Evolutionary conservation across 192 early-diverging fungal genomes (phyloP).

Genomic region (Coemansia sp.): DNA sequence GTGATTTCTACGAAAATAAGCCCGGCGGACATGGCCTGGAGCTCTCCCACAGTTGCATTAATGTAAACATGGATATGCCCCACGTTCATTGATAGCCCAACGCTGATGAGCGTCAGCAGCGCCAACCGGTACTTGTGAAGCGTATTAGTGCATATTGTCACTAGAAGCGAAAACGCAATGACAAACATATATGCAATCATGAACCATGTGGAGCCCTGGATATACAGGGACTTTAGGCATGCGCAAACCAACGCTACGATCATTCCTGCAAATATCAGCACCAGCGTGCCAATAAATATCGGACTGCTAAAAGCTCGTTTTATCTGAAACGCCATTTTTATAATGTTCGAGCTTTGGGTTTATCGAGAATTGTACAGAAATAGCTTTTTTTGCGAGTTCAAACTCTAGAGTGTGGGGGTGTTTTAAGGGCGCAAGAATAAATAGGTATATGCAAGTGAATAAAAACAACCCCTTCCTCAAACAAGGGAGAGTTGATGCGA

Average conservation of each 20-base stretch:
- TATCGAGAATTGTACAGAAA: too few species aligned
- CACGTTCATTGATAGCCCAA: slow-evolving; percentile 37
- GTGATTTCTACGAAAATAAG: slow-evolving; percentile 52
- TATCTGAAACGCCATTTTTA: slow-evolving; percentile 16
- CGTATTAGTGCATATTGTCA: slow-evolving; percentile 30
- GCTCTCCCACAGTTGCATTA: slow-evolving; percentile 34
- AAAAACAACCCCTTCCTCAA: slow-evolving; percentile 2
- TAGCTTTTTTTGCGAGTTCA: too few species aligned
- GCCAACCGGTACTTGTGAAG: slow-evolving; percentile 52
- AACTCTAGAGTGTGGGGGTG: too few species aligned
- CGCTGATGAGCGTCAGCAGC: slow-evolving; percentile 42
- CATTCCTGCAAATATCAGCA: slow-evolving; percentile 43
- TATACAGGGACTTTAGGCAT: slow-evolving; percentile 30
- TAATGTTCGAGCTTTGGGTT: too few species aligned
- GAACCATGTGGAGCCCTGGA: slow-evolving; percentile 49
- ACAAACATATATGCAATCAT: slow-evolving; percentile 37
- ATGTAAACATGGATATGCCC: slow-evolving; percentile 53
- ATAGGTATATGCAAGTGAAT: slow-evolving; percentile 7
- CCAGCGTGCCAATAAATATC: slow-evolving; percentile 45
- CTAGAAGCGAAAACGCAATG: slow-evolving; percentile 23
- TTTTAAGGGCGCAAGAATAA: too few species aligned
- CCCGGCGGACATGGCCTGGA: slow-evolving; percentile 52
- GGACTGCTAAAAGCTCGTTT: slow-evolving; percentile 44
- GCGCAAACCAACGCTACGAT: slow-evolving; percentile 38
- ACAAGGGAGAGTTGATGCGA: slow-evolving; percentile 6